A percentile compares a stretch with the other conserved stretches of the same genome.
These are phyloP conservation scores for Mycosphaerella arachidis DNA, from an alignment of 2,329 filamentous ascomycete species.

Conservation along the genomic window DNA sequence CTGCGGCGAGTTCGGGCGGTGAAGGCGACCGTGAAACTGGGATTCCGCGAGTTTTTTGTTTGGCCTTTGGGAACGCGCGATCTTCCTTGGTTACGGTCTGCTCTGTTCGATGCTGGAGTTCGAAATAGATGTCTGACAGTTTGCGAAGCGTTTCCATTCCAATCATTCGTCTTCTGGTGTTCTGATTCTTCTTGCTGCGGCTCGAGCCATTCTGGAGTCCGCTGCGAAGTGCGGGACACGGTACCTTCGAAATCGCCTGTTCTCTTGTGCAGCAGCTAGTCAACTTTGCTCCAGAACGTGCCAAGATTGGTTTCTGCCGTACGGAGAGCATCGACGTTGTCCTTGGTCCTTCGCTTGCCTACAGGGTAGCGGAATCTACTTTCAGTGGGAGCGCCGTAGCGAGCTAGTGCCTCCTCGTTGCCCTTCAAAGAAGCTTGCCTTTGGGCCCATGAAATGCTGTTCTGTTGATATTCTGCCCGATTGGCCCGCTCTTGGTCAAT, in stretches of 20 bases:
- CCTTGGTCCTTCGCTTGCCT: constrained; percentile 10
- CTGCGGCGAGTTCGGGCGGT: no score
- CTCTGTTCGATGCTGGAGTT: constrained; percentile 18
- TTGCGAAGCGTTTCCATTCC: constrained; percentile 5
- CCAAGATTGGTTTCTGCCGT: constrained; percentile 7
- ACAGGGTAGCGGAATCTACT: constrained; percentile 8
- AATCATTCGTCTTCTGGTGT: not conserved
- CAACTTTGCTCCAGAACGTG: constrained; percentile 13
- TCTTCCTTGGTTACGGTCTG: constrained; percentile 2
- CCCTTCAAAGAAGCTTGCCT: no score
- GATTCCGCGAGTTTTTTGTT: constrained; percentile 11
- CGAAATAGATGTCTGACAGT: constrained; percentile 27
- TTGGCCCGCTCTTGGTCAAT: not conserved
- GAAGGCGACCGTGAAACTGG: no score
- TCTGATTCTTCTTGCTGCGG: not conserved
- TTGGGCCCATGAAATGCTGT: no score
- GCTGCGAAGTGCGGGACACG: constrained; percentile 5
- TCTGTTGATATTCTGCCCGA: no score
- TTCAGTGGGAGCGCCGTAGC: constrained; percentile 2
- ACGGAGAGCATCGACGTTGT: constrained; percentile 10
- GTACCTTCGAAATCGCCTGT: constrained; percentile 4
- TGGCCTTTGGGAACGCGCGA: not conserved
- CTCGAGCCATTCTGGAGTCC: constrained; percentile 14
- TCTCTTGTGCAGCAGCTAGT: constrained; percentile 5
- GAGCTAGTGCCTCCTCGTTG: constrained; percentile 1